Evolutionary conservation across 2,329 filamentous ascomycete species (phyloP), one percentile per base, ranked within the genome.

Genomic region (Gyromitra esculenta): DNA sequence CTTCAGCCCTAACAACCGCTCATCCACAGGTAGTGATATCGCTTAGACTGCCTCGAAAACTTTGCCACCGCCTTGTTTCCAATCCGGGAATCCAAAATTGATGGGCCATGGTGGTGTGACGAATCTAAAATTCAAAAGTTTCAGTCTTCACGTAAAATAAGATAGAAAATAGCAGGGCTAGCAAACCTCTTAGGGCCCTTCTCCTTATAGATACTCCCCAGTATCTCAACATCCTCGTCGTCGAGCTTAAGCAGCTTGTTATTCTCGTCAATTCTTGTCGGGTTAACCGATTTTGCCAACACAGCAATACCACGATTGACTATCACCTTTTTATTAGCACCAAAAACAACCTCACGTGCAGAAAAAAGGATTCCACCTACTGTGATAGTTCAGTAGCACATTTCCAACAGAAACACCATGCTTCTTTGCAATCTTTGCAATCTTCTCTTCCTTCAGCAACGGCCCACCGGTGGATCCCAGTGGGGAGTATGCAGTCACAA

Each of bases 251-350:
- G 94, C 64, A 91, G 91, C 66, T 91, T 88, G 80, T 90, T 92
- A 87, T 97, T 97, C 78, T 86, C 88, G 84, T 92, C 86, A 81
- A 97, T 94, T 62, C 93, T 88, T 68, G 86, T 86, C 80, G 89
- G 88, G 79, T 89, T 94, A 75, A 94, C 91, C 67, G 89, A 91
- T 88, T 97, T 97, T 81, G 93, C 93, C 81, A 97, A 93, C 67
- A 97, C 92, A 79, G 89, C 91, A 86, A 91, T 93, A 75, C 91
- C 92, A 82, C 93, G 70, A 52, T 77, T 75, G 21, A 62, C 75
- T 77, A 13, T 3, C 9, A 31, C n/a, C 5, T 11, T n/a, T 45
- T 13, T 18, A 18, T 75, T 0, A 77, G 65, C n/a, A 65, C 21
- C 1, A 2, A 15, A 31, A n/a, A 7, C 11, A 21, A 48, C 18